These are phyloP conservation scores for Cyberlindnera samutprakarnensis DNA, from an alignment of 805 yeast genomes.

Conservation along the genomic window DNA sequence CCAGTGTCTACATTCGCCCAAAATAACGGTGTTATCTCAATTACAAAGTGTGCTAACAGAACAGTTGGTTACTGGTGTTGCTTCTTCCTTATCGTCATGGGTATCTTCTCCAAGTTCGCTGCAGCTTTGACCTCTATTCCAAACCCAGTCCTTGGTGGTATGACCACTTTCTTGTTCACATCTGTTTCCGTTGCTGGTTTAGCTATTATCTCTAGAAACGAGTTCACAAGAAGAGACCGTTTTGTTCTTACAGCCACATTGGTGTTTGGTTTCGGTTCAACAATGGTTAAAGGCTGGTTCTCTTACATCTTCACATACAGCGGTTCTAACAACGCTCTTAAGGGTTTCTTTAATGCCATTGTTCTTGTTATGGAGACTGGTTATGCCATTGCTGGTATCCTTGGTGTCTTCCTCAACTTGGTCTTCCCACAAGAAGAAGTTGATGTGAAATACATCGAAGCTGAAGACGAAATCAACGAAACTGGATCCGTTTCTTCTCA, in stretches of 20 bases:
- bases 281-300: slow-evolving; percentile 62
- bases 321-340: slow-evolving; percentile 46
- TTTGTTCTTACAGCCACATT: slow-evolving; percentile 59
- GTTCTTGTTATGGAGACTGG: slow-evolving; percentile 66
- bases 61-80: slow-evolving; percentile 75
- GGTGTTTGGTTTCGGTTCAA: slow-evolving; percentile 61
- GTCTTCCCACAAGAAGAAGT: slow-evolving; percentile 45
- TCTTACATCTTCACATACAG: slow-evolving; percentile 53
- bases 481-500: slow-evolving; percentile 6
- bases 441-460: slow-evolving; percentile 14
- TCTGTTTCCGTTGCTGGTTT: slow-evolving; percentile 73
- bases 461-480: slow-evolving; percentile 12
- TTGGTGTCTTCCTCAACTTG: slow-evolving; percentile 55
- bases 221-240: slow-evolving; percentile 65
- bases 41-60: slow-evolving; percentile 88
- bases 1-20: slow-evolving; percentile 92
- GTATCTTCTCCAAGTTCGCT: slow-evolving; percentile 78
- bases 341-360: slow-evolving; percentile 62
- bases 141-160: slow-evolving; percentile 75
- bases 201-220: slow-evolving; percentile 45
- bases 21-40: slow-evolving; percentile 89
- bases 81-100: slow-evolving; percentile 78
- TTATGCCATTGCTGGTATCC: slow-evolving; percentile 60
- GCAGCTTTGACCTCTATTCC: slow-evolving; percentile 87
- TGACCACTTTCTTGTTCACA: slow-evolving; percentile 74